These are phyloP conservation scores for Saccharomycopsis selenospora DNA, from an alignment of 805 yeast genomes.

Conservation along the genomic window DNA sequence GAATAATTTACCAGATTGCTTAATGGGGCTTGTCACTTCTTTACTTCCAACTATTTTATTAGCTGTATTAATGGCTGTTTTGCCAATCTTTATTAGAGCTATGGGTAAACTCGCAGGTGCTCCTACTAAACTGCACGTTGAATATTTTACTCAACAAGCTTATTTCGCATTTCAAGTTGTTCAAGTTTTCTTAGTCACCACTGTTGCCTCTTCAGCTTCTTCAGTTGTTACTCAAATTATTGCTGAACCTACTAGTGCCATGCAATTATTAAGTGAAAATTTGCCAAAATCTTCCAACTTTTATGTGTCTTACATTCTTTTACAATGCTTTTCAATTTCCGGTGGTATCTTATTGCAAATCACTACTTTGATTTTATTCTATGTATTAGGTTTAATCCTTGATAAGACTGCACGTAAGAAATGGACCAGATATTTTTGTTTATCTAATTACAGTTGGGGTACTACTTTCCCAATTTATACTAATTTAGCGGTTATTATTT, in stretches of 20 bases:
- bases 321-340: slow-evolving; percentile 62
- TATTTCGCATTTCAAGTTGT: slow-evolving; percentile 65
- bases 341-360: slow-evolving; percentile 62
- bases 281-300: slow-evolving; percentile 71
- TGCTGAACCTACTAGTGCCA: slow-evolving; percentile 49
- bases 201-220: slow-evolving; percentile 64
- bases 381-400: slow-evolving; percentile 46
- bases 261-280: slow-evolving; percentile 54
- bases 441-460: slow-evolving; percentile 60
- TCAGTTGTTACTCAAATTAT: slow-evolving; percentile 58
- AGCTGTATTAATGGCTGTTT: slow-evolving; percentile 55
- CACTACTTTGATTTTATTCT: slow-evolving; percentile 49
- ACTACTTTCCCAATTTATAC: slow-evolving; percentile 71
- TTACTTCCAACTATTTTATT: slow-evolving; percentile 61
- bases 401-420: slow-evolving; percentile 66
- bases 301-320: slow-evolving; percentile 56
- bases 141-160: slow-evolving; percentile 57
- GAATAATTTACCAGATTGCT: slow-evolving; percentile 42
- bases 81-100: slow-evolving; percentile 57
- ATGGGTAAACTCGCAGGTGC: slow-evolving; percentile 58
- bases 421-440: slow-evolving; percentile 48
- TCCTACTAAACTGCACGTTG: slow-evolving; percentile 49
- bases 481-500: slow-evolving; percentile 58
- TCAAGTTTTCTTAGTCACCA: slow-evolving; percentile 65
- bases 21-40: slow-evolving; percentile 62